phyloP scores from a whole-genome alignment of 345 rosid species.

The Geranium rotundifolium region DNA sequence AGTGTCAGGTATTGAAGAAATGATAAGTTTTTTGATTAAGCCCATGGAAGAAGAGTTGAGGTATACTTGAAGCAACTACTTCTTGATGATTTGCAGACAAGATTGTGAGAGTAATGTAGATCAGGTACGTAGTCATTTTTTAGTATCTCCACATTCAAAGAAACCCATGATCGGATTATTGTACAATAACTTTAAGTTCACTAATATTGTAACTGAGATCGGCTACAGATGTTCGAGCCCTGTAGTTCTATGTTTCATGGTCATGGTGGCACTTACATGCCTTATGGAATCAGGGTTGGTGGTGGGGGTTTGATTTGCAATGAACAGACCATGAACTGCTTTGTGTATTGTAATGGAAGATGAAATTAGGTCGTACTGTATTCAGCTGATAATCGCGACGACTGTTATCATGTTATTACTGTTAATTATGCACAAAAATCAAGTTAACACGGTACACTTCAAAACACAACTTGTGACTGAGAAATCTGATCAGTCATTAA shows the following conservation, averaged over 20 bases:
- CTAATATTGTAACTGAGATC: neutral
- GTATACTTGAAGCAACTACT: conserved; percentile 23
- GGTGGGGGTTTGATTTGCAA: conserved; percentile 2
- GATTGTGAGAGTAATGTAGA: conserved; percentile 50
- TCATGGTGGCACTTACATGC: neutral
- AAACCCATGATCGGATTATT: conserved; percentile 30
- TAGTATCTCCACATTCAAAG: conserved; percentile 37
- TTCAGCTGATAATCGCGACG: too few relatives aligned
- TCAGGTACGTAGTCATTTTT: conserved; percentile 53
- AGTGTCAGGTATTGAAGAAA: conserved; percentile 25
- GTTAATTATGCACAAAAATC: too few relatives aligned
- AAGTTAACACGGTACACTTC: too few relatives aligned
- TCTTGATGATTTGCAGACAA: conserved; percentile 21
- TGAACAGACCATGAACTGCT: too few relatives aligned
- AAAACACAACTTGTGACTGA: too few relatives aligned
- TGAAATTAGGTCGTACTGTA: too few relatives aligned
- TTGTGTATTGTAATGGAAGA: too few relatives aligned
- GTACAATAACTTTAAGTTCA: conserved; percentile 43
- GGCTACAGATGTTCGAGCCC: neutral
- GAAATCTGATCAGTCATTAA: too few relatives aligned
- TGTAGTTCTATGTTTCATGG: neutral
- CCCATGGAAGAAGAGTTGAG: conserved; percentile 26
- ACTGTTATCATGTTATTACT: too few relatives aligned
- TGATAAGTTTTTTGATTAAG: conserved; percentile 37
- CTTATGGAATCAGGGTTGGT: neutral